phyloP scores from a whole-genome alignment of 2,329 filamentous ascomycete species.

The Trichoderma lentiforme region DNA sequence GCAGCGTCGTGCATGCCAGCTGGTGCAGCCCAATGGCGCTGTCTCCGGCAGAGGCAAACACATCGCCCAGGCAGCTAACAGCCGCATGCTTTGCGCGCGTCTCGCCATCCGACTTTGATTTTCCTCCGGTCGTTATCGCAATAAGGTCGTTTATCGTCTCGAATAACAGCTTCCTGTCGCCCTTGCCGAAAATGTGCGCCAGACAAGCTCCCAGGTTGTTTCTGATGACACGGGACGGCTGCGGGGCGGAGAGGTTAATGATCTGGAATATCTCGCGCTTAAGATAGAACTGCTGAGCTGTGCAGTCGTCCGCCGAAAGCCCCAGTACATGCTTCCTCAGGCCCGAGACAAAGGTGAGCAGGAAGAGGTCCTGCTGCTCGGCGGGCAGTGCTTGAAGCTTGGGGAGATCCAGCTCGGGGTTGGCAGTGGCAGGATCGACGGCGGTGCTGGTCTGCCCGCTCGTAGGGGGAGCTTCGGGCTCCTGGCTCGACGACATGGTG shows the following conservation, averaged over 20 bases:
- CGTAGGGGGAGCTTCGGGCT: constrained; percentile 32
- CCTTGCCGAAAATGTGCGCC: constrained; percentile 75
- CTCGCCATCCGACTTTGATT: constrained; percentile 72
- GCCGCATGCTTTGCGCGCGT: constrained; percentile 81
- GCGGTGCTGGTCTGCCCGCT: constrained; percentile 32
- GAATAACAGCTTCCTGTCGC: constrained; percentile 87
- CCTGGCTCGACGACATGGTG: constrained; percentile 38
- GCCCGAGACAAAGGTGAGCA: constrained; percentile 82
- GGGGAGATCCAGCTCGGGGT: constrained; percentile 79
- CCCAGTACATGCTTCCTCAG: constrained; percentile 75
- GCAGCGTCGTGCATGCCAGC: constrained; percentile 65
- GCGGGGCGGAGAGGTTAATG: constrained; percentile 77
- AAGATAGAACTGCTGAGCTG: constrained; percentile 82
- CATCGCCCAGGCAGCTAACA: constrained; percentile 78
- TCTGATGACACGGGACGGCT: constrained; percentile 82
- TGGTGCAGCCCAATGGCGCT: constrained; percentile 83
- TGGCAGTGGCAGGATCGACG: constrained; percentile 44
- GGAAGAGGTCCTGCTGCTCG: constrained; percentile 93
- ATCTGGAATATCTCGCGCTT: constrained; percentile 95
- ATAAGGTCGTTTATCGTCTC: constrained; percentile 91
- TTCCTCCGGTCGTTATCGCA: constrained; percentile 67
- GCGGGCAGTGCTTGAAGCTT: constrained; percentile 86
- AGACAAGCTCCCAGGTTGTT: constrained; percentile 86
- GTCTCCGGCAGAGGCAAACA: constrained; percentile 90
- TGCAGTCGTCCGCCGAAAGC: constrained; percentile 75